Percentiles rank a stretch among this genome's conserved stretches.
Evolutionary conservation across 1,284 basidiomycete species (phyloP).

Genomic region (Leccinum fuscescens): DNA sequence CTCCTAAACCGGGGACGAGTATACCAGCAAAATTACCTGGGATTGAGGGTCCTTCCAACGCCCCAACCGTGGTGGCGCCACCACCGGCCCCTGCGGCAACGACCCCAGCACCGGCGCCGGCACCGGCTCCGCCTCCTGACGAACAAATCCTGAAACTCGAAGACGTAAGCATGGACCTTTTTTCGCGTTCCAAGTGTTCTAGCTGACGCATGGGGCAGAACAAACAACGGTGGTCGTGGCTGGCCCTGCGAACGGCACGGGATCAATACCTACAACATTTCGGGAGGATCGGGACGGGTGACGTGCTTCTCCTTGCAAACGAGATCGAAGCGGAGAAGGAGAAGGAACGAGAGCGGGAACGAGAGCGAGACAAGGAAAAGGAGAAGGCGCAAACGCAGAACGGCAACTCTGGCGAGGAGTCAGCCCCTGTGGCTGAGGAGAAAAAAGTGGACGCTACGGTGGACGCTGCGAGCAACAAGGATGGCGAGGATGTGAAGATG

Average conservation of each 20-base stretch:
- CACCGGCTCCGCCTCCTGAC: slow-evolving; percentile 39
- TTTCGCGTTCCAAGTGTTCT: not conserved
- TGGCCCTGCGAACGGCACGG: slow-evolving; percentile 71
- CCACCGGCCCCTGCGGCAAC: slow-evolving; percentile 13
- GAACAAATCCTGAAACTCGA: slow-evolving; percentile 55
- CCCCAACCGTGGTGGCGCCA: slow-evolving; percentile 1
- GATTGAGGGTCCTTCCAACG: slow-evolving; percentile 20
- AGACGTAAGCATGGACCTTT: slow-evolving; percentile 46
- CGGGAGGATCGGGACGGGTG: slow-evolving; percentile 77
- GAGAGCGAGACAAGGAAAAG: slow-evolving; percentile 35
- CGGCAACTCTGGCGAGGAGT: slow-evolving; percentile 14
- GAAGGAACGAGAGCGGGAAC: slow-evolving; percentile 37
- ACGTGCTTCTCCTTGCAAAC: slow-evolving; percentile 58
- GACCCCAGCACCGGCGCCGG: slow-evolving; percentile 11
- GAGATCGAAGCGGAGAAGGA: slow-evolving; percentile 68
- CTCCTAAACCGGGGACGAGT: slow-evolving; percentile 44
- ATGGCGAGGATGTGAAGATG: slow-evolving; percentile 57
- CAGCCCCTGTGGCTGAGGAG: slow-evolving; percentile 12
- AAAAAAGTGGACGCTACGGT: slow-evolving; percentile 13
- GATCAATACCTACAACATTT: slow-evolving; percentile 71
- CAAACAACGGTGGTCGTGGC: slow-evolving; percentile 72
- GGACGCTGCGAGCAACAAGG: slow-evolving; percentile 19
- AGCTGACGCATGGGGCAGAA: slow-evolving; percentile 43
- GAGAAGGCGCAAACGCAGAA: slow-evolving; percentile 15
- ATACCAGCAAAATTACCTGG: slow-evolving; percentile 34